Base-by-base conservation (phyloP, 176 grass and related monocot genomes). In the Poa annua region DNA sequence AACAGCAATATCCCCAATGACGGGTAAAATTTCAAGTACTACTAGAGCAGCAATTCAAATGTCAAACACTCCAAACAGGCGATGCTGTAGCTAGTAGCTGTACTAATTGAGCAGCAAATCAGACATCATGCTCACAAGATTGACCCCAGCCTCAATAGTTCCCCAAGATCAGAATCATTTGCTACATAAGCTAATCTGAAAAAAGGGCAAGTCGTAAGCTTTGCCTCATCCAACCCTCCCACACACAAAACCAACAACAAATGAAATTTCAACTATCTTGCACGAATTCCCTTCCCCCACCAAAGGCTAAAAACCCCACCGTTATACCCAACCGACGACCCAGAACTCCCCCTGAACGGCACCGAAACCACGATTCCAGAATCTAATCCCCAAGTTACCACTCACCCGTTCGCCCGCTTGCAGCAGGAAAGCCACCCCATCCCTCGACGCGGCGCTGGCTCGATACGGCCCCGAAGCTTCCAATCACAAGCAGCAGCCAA, bases 401-500 rank as follows among this genome's bases (percentile, higher is more conserved):
- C 88, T 90, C 80, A 90, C 88, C 88, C 66, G 57, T 79, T 68
- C 6, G 80, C 13, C 29, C 80, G 11, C 79, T 59, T 86, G 80
- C 79, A 90, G 88, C 88, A 90, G 74, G 66, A 90, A 8, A 76
- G 38, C 80, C 66, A 79, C 74, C 84, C 67, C 88, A 90, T 86
- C 66, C 7, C 48, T 16, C 11, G 5, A 22, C 0, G 7, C 56
- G 55, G 65, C 29, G 54, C 21, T 1, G 21, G 44, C 67, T 26
- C 54, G 35, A 36, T 36, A 36, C 66, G 62, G 44, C 69, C 11
- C 0, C 21, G 5, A 10, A 82, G 10, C 66, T 7, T 38, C 26
- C 47, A 49, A 32, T n/a, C n/a, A 55, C 79, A 74, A 49, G 36
- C 56, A 49, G 47, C 25, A n/a, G 11, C 14, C 36, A 11, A 3